phyloP scores from a whole-genome alignment of 2,329 filamentous ascomycete genomes.

The Cercospora zeina region DNA sequence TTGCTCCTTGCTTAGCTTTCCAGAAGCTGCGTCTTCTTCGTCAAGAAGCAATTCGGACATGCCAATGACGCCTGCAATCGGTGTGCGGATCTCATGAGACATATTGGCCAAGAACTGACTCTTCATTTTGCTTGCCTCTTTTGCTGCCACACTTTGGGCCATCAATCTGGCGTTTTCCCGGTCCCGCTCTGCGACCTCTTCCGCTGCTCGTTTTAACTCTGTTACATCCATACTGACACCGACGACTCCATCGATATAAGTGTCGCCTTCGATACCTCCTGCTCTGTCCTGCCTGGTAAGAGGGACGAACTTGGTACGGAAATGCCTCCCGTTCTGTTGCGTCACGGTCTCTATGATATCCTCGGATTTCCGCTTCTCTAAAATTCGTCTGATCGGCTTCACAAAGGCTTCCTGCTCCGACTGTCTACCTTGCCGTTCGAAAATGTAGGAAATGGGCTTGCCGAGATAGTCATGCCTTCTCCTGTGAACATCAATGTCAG shows the following conservation, averaged over 20 bases:
- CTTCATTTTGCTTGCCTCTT: slow-evolving; percentile 77
- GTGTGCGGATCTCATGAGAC: slow-evolving; percentile 48
- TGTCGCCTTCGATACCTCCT: slow-evolving; percentile 53
- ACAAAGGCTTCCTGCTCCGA: slow-evolving; percentile 49
- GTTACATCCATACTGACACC: slow-evolving; percentile 80
- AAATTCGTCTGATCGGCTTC: slow-evolving; percentile 62
- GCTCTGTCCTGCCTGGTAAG: slow-evolving; percentile 59
- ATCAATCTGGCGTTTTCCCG: slow-evolving; percentile 67
- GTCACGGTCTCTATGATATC: slow-evolving; percentile 64
- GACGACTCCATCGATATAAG: slow-evolving; percentile 68
- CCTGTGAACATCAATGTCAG: slow-evolving; percentile 7
- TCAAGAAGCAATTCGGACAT: slow-evolving; percentile 75
- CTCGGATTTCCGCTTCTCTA: slow-evolving; percentile 61
- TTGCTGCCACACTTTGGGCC: slow-evolving; percentile 74
- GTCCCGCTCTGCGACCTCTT: slow-evolving; percentile 63
- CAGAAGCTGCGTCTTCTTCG: slow-evolving; percentile 47
- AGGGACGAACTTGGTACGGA: slow-evolving; percentile 69
- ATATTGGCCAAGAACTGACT: slow-evolving; percentile 73
- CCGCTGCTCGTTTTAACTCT: slow-evolving; percentile 65
- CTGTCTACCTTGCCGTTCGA: slow-evolving; percentile 43
- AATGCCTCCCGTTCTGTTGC: slow-evolving; percentile 63
- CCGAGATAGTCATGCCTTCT: slow-evolving; percentile 50
- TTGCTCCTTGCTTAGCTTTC: slow-evolving; percentile 64
- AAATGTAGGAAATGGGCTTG: slow-evolving; percentile 64
- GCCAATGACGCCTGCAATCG: slow-evolving; percentile 77